phyloP scores from a whole-genome alignment of 345 rosid genomes.

The Clausena lansium region DNA sequence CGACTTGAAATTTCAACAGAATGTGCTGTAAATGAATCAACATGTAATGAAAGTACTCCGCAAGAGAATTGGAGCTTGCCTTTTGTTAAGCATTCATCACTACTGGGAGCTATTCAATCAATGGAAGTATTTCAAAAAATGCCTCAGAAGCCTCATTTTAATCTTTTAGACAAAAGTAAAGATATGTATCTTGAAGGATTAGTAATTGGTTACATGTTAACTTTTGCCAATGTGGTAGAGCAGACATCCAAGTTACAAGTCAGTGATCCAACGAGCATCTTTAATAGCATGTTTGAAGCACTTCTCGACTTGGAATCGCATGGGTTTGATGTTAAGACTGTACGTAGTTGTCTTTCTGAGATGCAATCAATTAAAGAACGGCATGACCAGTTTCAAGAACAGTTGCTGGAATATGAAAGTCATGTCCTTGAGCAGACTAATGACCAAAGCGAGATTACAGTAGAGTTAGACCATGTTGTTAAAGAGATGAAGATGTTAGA shows the following conservation, averaged over 20 bases:
- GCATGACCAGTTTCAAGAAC: slow-evolving; percentile 16
- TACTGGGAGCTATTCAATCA: slow-evolving; percentile 28
- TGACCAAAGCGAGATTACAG: slow-evolving; percentile 11
- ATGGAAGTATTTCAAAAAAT: slow-evolving; percentile 27
- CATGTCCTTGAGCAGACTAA: slow-evolving; percentile 7
- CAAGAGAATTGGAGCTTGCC: slow-evolving; percentile 1
- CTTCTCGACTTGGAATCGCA: slow-evolving; percentile 24
- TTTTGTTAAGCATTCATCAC: slow-evolving; percentile 20
- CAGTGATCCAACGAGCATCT: slow-evolving; percentile 5
- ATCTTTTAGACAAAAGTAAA: slow-evolving; percentile 19
- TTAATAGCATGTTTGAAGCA: slow-evolving; percentile 20
- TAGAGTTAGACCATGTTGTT: slow-evolving; percentile 10
- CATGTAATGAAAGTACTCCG: background rate
- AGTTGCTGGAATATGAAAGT: slow-evolving; percentile 4
- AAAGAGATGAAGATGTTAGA: slow-evolving; percentile 14
- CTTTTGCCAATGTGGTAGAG: slow-evolving; percentile 27
- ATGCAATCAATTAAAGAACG: slow-evolving; percentile 27
- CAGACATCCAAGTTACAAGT: slow-evolving; percentile 21
- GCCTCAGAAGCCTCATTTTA: slow-evolving; percentile 42
- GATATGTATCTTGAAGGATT: slow-evolving; percentile 35
- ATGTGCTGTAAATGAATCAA: background rate
- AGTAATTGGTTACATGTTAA: slow-evolving; percentile 37
- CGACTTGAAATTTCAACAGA: background rate
- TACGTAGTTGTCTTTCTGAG: slow-evolving; percentile 11
- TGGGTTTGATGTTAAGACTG: slow-evolving; percentile 32